Evolutionary conservation across 192 early-diverging fungal genomes (phyloP), one percentile per base, ranked within the genome.

Genomic region (Umbelopsis sp.): DNA sequence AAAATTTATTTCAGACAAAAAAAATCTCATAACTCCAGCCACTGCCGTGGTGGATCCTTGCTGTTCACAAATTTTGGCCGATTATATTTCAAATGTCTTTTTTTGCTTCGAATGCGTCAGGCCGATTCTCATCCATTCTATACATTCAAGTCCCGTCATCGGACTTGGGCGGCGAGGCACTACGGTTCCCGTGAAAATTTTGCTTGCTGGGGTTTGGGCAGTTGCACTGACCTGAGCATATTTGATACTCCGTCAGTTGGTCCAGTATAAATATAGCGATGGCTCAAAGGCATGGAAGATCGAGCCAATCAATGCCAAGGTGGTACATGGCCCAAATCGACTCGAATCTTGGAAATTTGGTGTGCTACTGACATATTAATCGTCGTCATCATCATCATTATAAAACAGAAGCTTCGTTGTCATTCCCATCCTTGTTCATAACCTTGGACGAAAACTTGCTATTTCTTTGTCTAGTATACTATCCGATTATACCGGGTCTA

Each of bases 201-300:
- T 41, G 38, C 38, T 41, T 41, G 47, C 47, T 21, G 47, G 47
- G 47, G 47, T 49, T 49, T 49, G 47, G 20, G 47, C 16, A 49
- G 47, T 49, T 49, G 47, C 47, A 49, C 47, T 49, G 47, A 49
- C 47, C 47, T 49, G 47, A 49, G 47, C 47, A 49, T 49, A 49
- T 49, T 49, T 49, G 16, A 21, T n/a, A 21, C 47, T 49, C 47
- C 10, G 47, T 49, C 20, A n/a, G 47, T 17, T 49, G 16, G 47
- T 17, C 16, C 16, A 49, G 47, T 17, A 21, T 21, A 49, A 49
- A 49, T 41, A 4, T 41, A 41, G 38, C 12, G 38, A 11, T 41
- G 8, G 4, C n/a, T 6, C 38, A 49, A 49, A 17, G n/a, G 20
- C 6, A 49, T 49, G 16, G 47, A 4, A 49, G 47, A 49, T 49